These are phyloP conservation scores for Vigna radiata DNA, from an alignment of 306 rosid species.

Conservation along the genomic window DNA sequence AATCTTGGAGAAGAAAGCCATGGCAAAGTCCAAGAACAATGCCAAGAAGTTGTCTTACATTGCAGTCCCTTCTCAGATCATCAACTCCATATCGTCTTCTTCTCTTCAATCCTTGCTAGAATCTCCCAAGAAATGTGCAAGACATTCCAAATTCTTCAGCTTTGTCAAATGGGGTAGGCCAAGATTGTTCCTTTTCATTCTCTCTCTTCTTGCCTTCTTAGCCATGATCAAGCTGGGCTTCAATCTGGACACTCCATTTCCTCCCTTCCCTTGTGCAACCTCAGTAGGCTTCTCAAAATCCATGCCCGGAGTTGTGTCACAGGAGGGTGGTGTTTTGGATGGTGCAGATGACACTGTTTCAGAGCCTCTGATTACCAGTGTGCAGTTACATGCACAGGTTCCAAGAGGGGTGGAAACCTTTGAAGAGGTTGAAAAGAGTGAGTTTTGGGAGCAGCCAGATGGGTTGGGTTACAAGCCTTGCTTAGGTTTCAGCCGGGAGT, in stretches of 20 bases:
- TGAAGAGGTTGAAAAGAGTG: slow-evolving; percentile 37
- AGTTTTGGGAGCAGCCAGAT: slow-evolving; percentile 92
- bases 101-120: slow-evolving; percentile 74
- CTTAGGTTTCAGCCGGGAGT: slow-evolving; percentile 69
- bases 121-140: slow-evolving; percentile 76
- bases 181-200: slow-evolving; percentile 57
- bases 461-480: slow-evolving; percentile 88
- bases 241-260: slow-evolving; percentile 48
- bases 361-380: slow-evolving; percentile 47
- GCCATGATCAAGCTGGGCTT: slow-evolving; percentile 60
- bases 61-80: slow-evolving; percentile 93
- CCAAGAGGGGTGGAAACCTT: slow-evolving; percentile 34
- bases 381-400: slow-evolving; percentile 43
- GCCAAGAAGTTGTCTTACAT: slow-evolving; percentile 78
- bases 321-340: slow-evolving; percentile 41
- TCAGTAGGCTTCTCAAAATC: slow-evolving; percentile 51
- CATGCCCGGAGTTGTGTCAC: slow-evolving; percentile 35
- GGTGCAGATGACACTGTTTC: not conserved
- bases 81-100: slow-evolving; percentile 78
- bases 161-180: slow-evolving; percentile 52
- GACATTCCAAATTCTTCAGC: slow-evolving; percentile 46
- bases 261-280: slow-evolving; percentile 66
- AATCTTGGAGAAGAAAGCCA: slow-evolving; percentile 24
- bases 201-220: slow-evolving; percentile 59
- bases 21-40: slow-evolving; percentile 74